Evolutionary conservation across 345 rosid genomes (phyloP).

Genomic region (Gynandropsis gynandra): DNA sequence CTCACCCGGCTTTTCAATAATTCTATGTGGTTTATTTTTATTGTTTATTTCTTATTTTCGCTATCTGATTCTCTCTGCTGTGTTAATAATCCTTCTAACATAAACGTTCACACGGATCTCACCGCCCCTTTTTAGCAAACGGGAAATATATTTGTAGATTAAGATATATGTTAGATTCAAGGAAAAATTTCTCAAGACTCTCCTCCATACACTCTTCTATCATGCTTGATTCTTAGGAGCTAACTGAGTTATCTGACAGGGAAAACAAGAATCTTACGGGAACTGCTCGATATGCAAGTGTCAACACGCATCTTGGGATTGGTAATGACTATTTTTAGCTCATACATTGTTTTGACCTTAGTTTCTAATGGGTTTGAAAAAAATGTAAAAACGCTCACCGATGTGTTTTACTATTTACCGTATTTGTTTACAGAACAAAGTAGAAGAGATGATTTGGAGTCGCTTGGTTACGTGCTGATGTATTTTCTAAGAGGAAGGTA

Average conservation of each 20-base stretch:
- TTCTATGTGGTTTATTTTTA: too few species aligned
- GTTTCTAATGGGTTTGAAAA: not conserved
- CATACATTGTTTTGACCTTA: not conserved
- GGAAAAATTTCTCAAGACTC: not conserved
- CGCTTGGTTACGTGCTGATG: constrained; percentile 93
- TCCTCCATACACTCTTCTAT: constrained; percentile 3
- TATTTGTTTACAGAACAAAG: constrained; percentile 67
- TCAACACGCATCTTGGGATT: constrained; percentile 90
- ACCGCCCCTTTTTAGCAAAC: too few species aligned
- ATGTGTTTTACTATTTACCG: constrained; percentile 11
- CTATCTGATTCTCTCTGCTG: too few species aligned
- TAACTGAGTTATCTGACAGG: constrained; percentile 31
- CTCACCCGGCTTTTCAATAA: not conserved
- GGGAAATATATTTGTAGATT: too few species aligned
- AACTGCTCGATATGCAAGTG: constrained; percentile 94
- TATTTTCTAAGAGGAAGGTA: constrained; percentile 94
- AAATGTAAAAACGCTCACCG: not conserved
- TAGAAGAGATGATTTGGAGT: constrained; percentile 90
- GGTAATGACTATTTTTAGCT: constrained; percentile 35
- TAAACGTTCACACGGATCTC: too few species aligned
- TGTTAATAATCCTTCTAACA: too few species aligned
- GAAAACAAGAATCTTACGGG: constrained; percentile 91
- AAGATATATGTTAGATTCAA: too few species aligned
- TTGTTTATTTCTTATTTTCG: too few species aligned
- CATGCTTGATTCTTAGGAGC: constrained; percentile 12